Percentiles rank a stretch among this genome's conserved stretches.
These are phyloP conservation scores for Tolypocladium pustulatum DNA, from an alignment of 2,329 filamentous ascomycete genomes.

Conservation along the genomic window DNA sequence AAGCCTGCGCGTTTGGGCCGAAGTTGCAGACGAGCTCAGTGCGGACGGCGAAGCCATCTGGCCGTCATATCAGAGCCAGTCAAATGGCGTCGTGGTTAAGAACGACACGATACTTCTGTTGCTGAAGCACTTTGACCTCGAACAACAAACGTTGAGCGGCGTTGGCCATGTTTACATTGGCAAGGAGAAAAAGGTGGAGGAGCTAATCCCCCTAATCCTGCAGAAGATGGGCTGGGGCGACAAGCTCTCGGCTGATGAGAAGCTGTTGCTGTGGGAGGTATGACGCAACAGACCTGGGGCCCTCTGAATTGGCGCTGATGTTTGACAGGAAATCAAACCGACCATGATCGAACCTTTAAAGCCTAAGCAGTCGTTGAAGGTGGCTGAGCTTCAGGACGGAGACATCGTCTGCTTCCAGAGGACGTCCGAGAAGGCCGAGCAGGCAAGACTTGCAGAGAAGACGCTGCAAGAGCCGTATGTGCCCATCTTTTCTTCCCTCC, in stretches of 20 bases:
- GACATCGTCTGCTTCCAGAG: constrained; percentile 94
- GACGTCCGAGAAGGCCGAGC: constrained; percentile 34
- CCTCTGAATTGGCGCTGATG: neutral
- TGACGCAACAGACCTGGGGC: neutral
- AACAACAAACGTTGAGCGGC: constrained; percentile 64
- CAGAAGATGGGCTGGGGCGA: constrained; percentile 80
- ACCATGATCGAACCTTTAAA: constrained; percentile 96
- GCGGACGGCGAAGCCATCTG: constrained; percentile 62
- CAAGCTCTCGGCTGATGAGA: constrained; percentile 54
- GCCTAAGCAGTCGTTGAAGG: constrained; percentile 75
- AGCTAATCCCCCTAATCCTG: constrained; percentile 67
- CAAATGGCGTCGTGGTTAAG: constrained; percentile 45
- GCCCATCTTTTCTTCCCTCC: no score
- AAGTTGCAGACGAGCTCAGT: constrained; percentile 58
- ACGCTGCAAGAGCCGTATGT: constrained; percentile 20
- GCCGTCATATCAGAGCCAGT: constrained; percentile 50
- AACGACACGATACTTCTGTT: constrained; percentile 70
- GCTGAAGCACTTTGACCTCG: constrained; percentile 81
- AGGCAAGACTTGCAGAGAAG: constrained; percentile 16
- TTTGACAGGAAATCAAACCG: constrained; percentile 74
- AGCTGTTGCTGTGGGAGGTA: constrained; percentile 67
- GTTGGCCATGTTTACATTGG: constrained; percentile 79
- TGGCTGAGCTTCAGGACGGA: constrained; percentile 91
- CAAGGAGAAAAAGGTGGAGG: constrained; percentile 78
- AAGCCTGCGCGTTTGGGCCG: constrained; percentile 78